Evolutionary conservation across 164 flowering plant genomes (phyloP).

Genomic region (Berberis vulgaris): DNA sequence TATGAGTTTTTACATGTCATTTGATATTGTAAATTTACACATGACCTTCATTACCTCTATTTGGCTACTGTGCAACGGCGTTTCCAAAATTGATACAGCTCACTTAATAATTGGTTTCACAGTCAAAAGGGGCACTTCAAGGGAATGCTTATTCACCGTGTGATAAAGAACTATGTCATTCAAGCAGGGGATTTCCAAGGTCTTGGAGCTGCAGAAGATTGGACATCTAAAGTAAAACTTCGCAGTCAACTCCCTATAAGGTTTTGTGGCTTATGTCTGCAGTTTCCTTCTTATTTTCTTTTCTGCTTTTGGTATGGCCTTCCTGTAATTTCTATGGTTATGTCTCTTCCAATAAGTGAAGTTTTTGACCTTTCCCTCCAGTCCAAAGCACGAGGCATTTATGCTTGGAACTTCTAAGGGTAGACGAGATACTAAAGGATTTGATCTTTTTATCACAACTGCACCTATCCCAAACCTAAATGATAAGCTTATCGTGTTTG

Average conservation of each 20-base stretch:
- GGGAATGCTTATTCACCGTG: constrained; percentile 74
- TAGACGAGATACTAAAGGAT: constrained; percentile 41
- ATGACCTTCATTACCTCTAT: no score
- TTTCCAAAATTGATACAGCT: neutral
- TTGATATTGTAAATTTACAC: no score
- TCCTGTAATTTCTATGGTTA: neutral
- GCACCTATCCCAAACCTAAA: constrained; percentile 80
- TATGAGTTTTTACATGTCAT: no score
- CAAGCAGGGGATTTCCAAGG: constrained; percentile 67
- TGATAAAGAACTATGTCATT: constrained; percentile 83
- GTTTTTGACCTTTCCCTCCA: constrained; percentile 15
- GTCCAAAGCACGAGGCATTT: constrained; percentile 89
- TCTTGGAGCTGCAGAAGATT: constrained; percentile 65
- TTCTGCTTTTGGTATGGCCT: neutral
- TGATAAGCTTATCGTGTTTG: constrained; percentile 78
- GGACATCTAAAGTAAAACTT: constrained; percentile 65
- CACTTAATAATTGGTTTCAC: constrained; percentile 23
- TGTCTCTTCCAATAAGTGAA: neutral
- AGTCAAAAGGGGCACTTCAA: constrained; percentile 88
- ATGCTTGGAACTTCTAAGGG: constrained; percentile 87
- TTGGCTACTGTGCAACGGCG: no score
- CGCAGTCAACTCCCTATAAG: constrained; percentile 42
- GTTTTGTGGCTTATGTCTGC: constrained; percentile 19
- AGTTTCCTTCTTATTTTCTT: neutral
- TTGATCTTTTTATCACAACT: constrained; percentile 78